Percentiles rank a stretch among this genome's conserved stretches.
phyloP scores from a whole-genome alignment of 2,329 filamentous ascomycete genomes.

The Calonectria fujianensis region DNA sequence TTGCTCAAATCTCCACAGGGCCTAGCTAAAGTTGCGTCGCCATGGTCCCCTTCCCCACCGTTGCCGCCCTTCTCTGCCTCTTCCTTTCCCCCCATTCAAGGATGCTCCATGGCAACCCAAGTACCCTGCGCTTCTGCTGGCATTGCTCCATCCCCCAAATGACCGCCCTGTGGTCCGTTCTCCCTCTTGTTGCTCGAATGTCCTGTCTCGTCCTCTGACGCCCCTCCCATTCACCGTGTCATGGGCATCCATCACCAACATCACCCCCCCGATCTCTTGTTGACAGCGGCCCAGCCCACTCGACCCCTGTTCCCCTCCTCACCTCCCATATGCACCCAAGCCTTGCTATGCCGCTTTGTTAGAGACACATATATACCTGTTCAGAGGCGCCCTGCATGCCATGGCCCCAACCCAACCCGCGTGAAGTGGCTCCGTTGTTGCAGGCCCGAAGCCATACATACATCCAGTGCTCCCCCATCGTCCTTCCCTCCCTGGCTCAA shows the following conservation, averaged over 20 bases:
- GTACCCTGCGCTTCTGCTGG: constrained; percentile 41
- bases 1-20: constrained; percentile 47
- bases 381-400: constrained; percentile 29
- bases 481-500: constrained; percentile 41
- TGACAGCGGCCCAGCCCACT: constrained; percentile 37
- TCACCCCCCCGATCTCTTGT: constrained; percentile 23
- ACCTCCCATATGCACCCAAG: constrained; percentile 31
- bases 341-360: constrained; percentile 25
- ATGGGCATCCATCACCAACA: constrained; percentile 33
- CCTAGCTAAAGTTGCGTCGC: constrained; percentile 31
- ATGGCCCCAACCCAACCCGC: constrained; percentile 31
- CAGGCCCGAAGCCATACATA: constrained; percentile 31
- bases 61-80: constrained; percentile 31
- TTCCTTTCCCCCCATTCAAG: constrained; percentile 23
- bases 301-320: constrained; percentile 37
- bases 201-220: constrained; percentile 42
- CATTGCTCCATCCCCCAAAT: constrained; percentile 24
- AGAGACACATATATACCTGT: constrained; percentile 37
- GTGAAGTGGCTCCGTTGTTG: constrained; percentile 35
- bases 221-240: constrained; percentile 27
- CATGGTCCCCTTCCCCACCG: constrained; percentile 39
- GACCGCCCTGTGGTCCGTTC: constrained; percentile 20
- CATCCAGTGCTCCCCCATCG: constrained; percentile 35
- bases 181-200: constrained; percentile 20
- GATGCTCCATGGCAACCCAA: constrained; percentile 34